phyloP scores from a whole-genome alignment of 345 rosid species.

The Salix udensis region DNA sequence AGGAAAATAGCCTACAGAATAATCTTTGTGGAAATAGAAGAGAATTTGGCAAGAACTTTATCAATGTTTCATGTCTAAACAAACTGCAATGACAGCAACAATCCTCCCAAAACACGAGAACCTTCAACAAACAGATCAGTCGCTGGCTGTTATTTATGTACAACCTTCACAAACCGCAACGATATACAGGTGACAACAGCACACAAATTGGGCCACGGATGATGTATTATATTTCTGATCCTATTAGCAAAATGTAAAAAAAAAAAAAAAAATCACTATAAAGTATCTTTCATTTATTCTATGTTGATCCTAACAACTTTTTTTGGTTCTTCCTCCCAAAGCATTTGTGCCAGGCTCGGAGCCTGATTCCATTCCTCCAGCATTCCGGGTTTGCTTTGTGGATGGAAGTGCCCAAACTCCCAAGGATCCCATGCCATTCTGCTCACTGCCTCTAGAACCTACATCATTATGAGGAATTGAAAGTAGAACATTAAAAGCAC shows the following conservation, averaged over 20 bases:
- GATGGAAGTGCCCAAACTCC: conserved; percentile 48
- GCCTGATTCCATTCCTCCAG: conserved; percentile 10
- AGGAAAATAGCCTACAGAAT: too few relatives aligned
- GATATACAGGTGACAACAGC: too few relatives aligned
- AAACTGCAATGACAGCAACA: too few relatives aligned
- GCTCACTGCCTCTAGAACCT: conserved; percentile 31
- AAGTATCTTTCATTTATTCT: conserved; percentile 33
- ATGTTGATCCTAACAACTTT: conserved; percentile 74
- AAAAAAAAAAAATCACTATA: neutral
- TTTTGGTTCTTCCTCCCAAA: conserved; percentile 37
- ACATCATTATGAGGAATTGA: conserved; percentile 4
- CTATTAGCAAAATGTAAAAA: neutral
- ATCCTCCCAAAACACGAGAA: too few relatives aligned
- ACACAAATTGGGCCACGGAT: too few relatives aligned
- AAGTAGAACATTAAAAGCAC: neutral
- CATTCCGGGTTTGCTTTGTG: conserved; percentile 1
- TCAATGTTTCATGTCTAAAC: too few relatives aligned
- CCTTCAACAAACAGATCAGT: too few relatives aligned
- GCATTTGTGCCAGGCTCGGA: conserved; percentile 9
- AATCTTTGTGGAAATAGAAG: too few relatives aligned
- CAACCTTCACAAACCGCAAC: too few relatives aligned
- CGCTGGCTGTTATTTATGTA: too few relatives aligned
- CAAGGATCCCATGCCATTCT: neutral
- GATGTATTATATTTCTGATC: too few relatives aligned
- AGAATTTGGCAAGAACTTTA: too few relatives aligned